Conservation (phyloP, 2,329 filamentous ascomycete species). For the Talaromyces piceae region DNA sequence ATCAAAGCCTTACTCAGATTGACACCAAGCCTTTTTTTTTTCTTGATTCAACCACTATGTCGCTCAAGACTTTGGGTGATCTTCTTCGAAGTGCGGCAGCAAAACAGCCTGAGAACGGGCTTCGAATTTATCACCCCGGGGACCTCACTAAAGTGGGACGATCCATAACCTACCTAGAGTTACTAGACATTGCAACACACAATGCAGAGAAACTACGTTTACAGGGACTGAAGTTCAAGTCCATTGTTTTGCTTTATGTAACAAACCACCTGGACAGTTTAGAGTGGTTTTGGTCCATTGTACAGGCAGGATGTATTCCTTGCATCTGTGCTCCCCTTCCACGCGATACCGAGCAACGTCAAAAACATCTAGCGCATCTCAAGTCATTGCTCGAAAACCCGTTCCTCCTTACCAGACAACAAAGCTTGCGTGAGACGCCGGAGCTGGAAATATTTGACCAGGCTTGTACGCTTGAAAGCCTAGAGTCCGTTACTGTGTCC, state of each 20-base stretch:
- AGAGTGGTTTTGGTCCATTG: slow-evolving; percentile 36
- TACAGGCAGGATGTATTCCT: slow-evolving; percentile 30
- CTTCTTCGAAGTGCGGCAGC: too few species aligned
- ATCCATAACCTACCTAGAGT: neutral
- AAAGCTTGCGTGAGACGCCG: too few species aligned
- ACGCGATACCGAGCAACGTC: slow-evolving; percentile 20
- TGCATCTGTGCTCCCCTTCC: slow-evolving; percentile 29
- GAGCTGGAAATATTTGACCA: too few species aligned
- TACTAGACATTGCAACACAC: neutral
- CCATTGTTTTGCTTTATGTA: slow-evolving; percentile 21
- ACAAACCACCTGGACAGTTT: slow-evolving; percentile 31
- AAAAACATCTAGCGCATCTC: slow-evolving; percentile 25
- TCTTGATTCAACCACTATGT: too few species aligned
- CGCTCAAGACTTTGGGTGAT: too few species aligned
- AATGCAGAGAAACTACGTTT: neutral
- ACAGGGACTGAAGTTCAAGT: neutral
- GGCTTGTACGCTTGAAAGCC: too few species aligned
- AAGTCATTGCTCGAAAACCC: slow-evolving; percentile 18
- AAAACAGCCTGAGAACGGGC: neutral
- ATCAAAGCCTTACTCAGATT: too few species aligned
- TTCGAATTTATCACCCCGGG: neutral
- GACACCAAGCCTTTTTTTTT: too few species aligned
- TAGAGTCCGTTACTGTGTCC: too few species aligned
- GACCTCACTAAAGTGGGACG: neutral
- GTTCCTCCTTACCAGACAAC: slow-evolving; percentile 16